Conservation (phyloP, 2,329 filamentous ascomycete species). For the Fusarium nodosum region DNA sequence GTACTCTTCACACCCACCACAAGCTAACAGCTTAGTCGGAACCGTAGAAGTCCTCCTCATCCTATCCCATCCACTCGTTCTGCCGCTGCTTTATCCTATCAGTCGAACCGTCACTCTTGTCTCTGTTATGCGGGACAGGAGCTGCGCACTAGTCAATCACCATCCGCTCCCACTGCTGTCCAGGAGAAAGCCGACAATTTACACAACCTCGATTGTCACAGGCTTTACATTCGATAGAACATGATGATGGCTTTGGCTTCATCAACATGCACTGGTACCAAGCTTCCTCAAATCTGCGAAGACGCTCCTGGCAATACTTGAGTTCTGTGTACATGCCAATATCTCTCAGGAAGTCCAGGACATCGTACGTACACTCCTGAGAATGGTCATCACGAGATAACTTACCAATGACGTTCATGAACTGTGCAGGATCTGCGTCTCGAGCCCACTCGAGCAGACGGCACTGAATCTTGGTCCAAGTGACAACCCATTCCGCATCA, state of each 20-base stretch:
- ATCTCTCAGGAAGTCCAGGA: slow-evolving; percentile 55
- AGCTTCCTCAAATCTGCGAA: slow-evolving; percentile 46
- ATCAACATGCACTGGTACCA: slow-evolving; percentile 46
- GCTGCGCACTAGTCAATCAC: background rate
- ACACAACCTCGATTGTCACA: too few species aligned
- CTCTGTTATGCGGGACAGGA: background rate
- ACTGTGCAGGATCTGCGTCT: slow-evolving; percentile 50
- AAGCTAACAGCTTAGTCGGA: background rate
- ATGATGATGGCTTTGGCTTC: background rate
- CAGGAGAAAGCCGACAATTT: too few species aligned
- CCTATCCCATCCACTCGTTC: too few species aligned
- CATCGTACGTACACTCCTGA: slow-evolving; percentile 50
- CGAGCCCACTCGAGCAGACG: slow-evolving; percentile 50
- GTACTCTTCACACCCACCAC: background rate
- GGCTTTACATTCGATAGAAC: too few species aligned
- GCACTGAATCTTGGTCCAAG: slow-evolving; percentile 54
- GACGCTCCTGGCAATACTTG: slow-evolving; percentile 43
- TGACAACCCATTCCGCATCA: slow-evolving; percentile 52
- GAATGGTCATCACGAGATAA: slow-evolving; percentile 28
- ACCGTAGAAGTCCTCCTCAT: background rate
- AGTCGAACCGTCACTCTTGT: background rate
- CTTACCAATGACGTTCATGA: slow-evolving; percentile 48
- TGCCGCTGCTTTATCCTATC: too few species aligned
- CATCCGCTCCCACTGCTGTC: too few species aligned
- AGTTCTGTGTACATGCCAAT: slow-evolving; percentile 53